Conservation (phyloP, 345 rosid species). For the Melaleuca alternifolia region DNA sequence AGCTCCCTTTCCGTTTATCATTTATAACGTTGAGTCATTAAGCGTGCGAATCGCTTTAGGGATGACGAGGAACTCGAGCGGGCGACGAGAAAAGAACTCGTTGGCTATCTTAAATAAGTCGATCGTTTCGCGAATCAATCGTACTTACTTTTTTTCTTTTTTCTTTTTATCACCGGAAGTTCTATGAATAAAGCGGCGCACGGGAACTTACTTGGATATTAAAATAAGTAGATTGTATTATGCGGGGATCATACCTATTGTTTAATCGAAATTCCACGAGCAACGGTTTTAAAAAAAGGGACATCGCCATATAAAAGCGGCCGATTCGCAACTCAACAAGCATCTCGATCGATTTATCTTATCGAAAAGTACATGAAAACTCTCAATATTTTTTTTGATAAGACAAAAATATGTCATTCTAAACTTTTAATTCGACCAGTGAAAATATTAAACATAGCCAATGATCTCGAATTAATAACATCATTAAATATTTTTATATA, state of each 20-base stretch:
- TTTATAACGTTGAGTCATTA: neutral
- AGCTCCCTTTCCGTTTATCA: neutral
- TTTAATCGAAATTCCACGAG: neutral
- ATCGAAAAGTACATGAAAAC: neutral
- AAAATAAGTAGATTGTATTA: neutral
- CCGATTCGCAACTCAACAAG: neutral
- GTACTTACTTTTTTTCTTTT: neutral
- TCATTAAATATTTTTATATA: no score
- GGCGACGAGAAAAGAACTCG: neutral
- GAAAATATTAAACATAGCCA: no score
- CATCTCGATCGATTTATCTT: neutral
- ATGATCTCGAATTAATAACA: no score
- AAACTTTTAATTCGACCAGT: no score
- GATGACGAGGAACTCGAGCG: neutral
- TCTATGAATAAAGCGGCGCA: neutral
- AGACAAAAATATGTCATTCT: no score
- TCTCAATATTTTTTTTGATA: no score
- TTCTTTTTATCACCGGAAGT: neutral
- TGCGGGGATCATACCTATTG: neutral
- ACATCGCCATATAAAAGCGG: neutral
- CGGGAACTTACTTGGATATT: neutral
- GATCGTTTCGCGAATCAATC: accelerated
- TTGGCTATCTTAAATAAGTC: neutral
- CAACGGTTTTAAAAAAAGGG: neutral
- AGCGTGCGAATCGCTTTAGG: neutral